Evolutionary conservation across 2,329 filamentous ascomycete genomes (phyloP).

Genomic region (Phialocephala sp.): DNA sequence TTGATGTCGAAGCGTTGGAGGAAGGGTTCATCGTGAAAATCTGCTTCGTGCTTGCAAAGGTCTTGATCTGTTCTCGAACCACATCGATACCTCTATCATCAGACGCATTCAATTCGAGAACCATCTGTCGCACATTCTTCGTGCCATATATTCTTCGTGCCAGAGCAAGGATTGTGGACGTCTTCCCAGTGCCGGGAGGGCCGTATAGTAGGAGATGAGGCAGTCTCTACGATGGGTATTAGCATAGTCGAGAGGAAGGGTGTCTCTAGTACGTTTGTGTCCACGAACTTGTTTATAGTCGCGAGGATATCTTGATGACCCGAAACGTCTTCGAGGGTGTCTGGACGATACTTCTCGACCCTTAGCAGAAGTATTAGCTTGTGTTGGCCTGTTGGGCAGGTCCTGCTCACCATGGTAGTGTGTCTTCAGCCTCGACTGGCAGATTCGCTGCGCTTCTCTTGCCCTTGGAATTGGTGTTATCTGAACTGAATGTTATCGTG

Average conservation of each 20-base stretch:
- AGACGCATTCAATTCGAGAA: slow-evolving; percentile 95
- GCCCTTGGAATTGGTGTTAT: slow-evolving; percentile 77
- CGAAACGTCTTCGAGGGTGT: slow-evolving; percentile 87
- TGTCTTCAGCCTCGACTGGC: slow-evolving; percentile 92
- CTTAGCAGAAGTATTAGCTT: slow-evolving; percentile 49
- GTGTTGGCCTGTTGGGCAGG: slow-evolving; percentile 15
- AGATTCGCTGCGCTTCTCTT: slow-evolving; percentile 93
- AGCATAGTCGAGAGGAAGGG: slow-evolving; percentile 6
- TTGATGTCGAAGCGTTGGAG: slow-evolving; percentile 50
- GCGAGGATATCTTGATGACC: slow-evolving; percentile 97
- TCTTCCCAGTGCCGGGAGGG: slow-evolving; percentile 96
- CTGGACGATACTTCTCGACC: slow-evolving; percentile 97
- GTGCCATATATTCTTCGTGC: slow-evolving; percentile 90
- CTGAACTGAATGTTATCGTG: slow-evolving; percentile 72
- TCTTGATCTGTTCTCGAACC: slow-evolving; percentile 98
- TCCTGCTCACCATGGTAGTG: slow-evolving; percentile 77
- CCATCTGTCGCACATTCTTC: slow-evolving; percentile 97
- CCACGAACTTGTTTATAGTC: slow-evolving; percentile 97
- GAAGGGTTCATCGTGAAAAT: slow-evolving; percentile 78
- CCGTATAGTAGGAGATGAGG: slow-evolving; percentile 97
- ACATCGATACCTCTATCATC: slow-evolving; percentile 98
- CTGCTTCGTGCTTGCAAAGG: slow-evolving; percentile 96
- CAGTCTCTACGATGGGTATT: slow-evolving; percentile 60
- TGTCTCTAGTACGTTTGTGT: slow-evolving; percentile 69
- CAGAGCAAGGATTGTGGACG: slow-evolving; percentile 92